These are phyloP conservation scores for Phialemoniopsis sp. DNA, from an alignment of 2,329 filamentous ascomycete species.

Conservation along the genomic window DNA sequence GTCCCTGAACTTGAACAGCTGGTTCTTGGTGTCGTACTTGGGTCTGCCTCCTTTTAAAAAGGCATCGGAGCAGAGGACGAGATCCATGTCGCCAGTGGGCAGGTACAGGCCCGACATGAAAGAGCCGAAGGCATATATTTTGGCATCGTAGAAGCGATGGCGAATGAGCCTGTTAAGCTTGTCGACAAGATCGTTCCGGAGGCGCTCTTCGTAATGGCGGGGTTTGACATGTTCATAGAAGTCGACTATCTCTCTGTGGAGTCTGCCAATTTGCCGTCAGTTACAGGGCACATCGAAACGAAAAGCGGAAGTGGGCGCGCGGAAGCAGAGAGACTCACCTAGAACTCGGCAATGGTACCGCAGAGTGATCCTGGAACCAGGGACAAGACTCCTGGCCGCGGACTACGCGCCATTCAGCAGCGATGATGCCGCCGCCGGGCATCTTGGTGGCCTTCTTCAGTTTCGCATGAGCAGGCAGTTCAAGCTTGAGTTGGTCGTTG, in stretches of 20 bases:
- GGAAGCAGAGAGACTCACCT: no score
- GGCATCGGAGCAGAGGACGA: constrained; percentile 67
- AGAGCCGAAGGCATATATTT: constrained; percentile 81
- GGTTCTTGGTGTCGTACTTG: constrained; percentile 46
- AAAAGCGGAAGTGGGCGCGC: no score
- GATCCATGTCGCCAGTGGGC: constrained; percentile 83
- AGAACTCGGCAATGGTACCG: constrained; percentile 22
- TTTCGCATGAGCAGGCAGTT: constrained; percentile 41
- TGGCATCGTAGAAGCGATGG: constrained; percentile 52
- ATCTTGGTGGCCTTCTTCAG: constrained; percentile 48
- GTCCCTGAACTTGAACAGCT: constrained; percentile 58
- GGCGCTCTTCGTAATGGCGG: constrained; percentile 67
- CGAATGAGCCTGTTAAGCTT: constrained; percentile 61
- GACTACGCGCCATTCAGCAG: constrained; percentile 47
- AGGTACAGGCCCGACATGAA: constrained; percentile 77
- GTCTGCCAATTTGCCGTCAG: constrained; percentile 34
- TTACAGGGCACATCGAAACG: no score
- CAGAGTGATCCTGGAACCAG: constrained; percentile 60
- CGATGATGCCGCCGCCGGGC: constrained; percentile 43
- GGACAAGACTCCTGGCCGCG: constrained; percentile 46
- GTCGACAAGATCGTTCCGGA: constrained; percentile 69
- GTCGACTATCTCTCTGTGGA: constrained; percentile 86
- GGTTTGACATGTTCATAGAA: constrained; percentile 86
- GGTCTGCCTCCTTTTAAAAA: constrained; percentile 51
- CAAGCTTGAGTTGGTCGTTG: constrained; percentile 60